Base-by-base conservation (phyloP, 768 basidiomycete species). In the Suillus spraguei region DNA sequence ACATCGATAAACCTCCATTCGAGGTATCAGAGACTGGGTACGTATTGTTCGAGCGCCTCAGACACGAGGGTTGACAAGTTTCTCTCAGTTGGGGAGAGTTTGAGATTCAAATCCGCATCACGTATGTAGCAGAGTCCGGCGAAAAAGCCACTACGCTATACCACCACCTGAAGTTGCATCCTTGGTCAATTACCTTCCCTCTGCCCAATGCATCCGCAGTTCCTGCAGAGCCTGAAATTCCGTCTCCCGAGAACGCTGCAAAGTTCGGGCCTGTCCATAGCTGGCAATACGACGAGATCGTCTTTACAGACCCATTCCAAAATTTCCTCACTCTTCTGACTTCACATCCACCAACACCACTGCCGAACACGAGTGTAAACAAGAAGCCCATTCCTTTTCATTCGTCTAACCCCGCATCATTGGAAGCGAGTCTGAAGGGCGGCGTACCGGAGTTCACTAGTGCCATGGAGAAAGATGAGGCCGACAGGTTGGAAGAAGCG, bases 211-310 rank as follows among this genome's bases (percentile, higher is more conserved):
- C 71, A 14, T 9, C 66, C 22, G 2, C 64, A 6, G 60, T 64
- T 22, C 49, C 65, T 0, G 84, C 83, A 32, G 87, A 90, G 52
- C 84, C 87, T 0, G 87, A 88, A 60, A 85, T 89, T 3, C 88
- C 89, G 1, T 82, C 89, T 5, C 81, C 88, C 9, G 89, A 90
- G 17, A 81, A 81, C 28, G 88, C 90, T 2, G 80, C 85, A 70
- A 87, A 87, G 70, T 71, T 82, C 33, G 90, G 89, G 0, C 91
- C 92, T 0, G 94, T 99, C 35, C 92, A 97, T 74, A 92, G 94
- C 0, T 99, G 97, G 96, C 97, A 99, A 71, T 99, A 99, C 78
- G 97, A 99, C 76, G 97, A 99, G 77, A 85, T 99, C 66, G 94
- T 99, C 59, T 99, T 99, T 78, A 85, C 88, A 71, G 97, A 99